Conservation (phyloP, 2,329 filamentous ascomycete genomes). For the Ploettnerulaceae sp. region DNA sequence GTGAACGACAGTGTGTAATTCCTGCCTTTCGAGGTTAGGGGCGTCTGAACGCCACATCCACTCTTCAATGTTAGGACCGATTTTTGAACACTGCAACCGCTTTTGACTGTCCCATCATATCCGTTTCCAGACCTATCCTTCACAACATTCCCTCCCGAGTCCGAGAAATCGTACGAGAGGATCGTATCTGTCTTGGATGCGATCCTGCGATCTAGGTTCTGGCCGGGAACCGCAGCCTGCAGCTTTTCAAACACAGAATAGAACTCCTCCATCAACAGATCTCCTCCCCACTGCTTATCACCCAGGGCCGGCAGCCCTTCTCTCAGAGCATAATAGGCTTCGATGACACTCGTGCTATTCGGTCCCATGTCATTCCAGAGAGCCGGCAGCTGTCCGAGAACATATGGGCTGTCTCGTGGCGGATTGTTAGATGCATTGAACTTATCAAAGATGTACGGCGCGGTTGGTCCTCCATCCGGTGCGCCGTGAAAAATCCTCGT, state of each 20-base stretch:
- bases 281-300: constrained; percentile 50
- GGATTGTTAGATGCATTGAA: constrained; percentile 46
- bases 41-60: constrained; percentile 42
- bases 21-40: constrained; percentile 48
- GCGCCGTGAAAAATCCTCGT: constrained; percentile 42
- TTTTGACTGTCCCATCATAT: constrained; percentile 36
- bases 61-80: constrained; percentile 34
- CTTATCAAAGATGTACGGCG: constrained; percentile 47
- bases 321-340: constrained; percentile 48
- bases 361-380: constrained; percentile 52
- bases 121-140: constrained; percentile 38
- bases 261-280: constrained; percentile 40
- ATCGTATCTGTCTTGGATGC: constrained; percentile 33
- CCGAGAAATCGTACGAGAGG: constrained; percentile 34
- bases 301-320: constrained; percentile 47
- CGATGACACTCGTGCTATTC: constrained; percentile 46
- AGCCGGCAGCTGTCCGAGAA: constrained; percentile 46
- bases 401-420: constrained; percentile 34
- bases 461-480: constrained; percentile 40
- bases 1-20: constrained; percentile 50
- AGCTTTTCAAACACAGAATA: constrained; percentile 37
- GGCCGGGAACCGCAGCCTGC: constrained; percentile 39
- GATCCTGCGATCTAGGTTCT: constrained; percentile 45
- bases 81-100: constrained; percentile 34
- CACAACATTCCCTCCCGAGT: constrained; percentile 23